These are phyloP conservation scores for Plasmodium vinckei DNA, from an alignment of 169 alveolate genomes.

Conservation along the genomic window DNA sequence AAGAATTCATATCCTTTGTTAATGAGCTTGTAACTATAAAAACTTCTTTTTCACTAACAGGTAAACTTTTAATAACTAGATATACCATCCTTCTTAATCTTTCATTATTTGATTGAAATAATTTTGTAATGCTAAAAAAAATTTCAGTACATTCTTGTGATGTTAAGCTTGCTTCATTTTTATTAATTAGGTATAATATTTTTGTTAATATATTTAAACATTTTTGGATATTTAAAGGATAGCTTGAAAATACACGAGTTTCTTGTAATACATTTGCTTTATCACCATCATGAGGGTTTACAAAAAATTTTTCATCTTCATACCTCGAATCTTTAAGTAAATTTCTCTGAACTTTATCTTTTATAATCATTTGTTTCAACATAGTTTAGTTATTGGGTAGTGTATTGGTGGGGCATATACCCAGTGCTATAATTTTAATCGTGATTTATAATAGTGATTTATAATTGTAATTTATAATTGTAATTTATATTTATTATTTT, in stretches of 20 bases:
- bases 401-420: background rate
- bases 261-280: slow-evolving; percentile 91
- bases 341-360: slow-evolving; percentile 60
- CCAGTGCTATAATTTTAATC: too few relatives aligned
- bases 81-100: slow-evolving; percentile 93
- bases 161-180: slow-evolving; percentile 91
- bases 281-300: slow-evolving; percentile 82
- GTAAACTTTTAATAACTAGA: slow-evolving; percentile 92
- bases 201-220: slow-evolving; percentile 89
- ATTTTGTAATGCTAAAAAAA: slow-evolving; percentile 95
- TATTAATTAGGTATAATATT: slow-evolving; percentile 86
- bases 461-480: too few relatives aligned
- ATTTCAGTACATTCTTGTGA: slow-evolving; percentile 92
- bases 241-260: slow-evolving; percentile 90
- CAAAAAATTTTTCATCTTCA: slow-evolving; percentile 49
- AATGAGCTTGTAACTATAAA: slow-evolving; percentile 96
- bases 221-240: slow-evolving; percentile 87
- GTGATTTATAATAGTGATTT: too few relatives aligned
- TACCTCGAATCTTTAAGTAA: slow-evolving; percentile 24
- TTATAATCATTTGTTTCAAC: slow-evolving; percentile 47
- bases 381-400: background rate
- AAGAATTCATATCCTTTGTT: slow-evolving; percentile 95
- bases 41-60: slow-evolving; percentile 92
- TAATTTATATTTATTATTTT: too few relatives aligned
- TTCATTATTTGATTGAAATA: slow-evolving; percentile 93